These are phyloP conservation scores for Melanomma pulvis-pyrius DNA, from an alignment of 495 filamentous ascomycete genomes.

Conservation along the genomic window DNA sequence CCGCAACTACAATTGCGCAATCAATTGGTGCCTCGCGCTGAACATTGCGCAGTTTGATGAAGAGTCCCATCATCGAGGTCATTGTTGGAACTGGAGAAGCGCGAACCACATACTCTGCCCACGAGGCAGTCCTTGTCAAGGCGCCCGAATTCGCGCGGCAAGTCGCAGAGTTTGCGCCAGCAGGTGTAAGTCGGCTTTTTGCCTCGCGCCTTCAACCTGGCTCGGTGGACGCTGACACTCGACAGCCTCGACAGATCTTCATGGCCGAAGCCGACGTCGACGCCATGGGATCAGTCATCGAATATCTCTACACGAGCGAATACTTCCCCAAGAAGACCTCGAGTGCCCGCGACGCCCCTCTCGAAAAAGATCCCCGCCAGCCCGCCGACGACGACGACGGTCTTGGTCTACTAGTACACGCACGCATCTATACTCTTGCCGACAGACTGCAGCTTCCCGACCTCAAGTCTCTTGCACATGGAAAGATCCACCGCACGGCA, in stretches of 20 bases:
- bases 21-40: background rate
- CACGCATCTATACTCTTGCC: constrained; percentile 84
- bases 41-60: constrained; percentile 58
- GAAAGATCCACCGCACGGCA: constrained; percentile 87
- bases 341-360: constrained; percentile 50
- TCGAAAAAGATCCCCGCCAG: constrained; percentile 61
- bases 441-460: constrained; percentile 72
- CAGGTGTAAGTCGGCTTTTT: constrained; percentile 38
- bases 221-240: background rate
- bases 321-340: constrained; percentile 74
- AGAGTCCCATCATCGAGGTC: constrained; percentile 77
- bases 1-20: constrained; percentile 13
- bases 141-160: constrained; percentile 74
- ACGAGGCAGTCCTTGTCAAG: constrained; percentile 72
- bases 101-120: constrained; percentile 69
- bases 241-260: constrained; percentile 64
- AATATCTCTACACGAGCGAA: constrained; percentile 90
- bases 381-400: constrained; percentile 70
- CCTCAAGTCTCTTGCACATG: constrained; percentile 77
- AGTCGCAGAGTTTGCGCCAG: constrained; percentile 58
- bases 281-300: constrained; percentile 82
- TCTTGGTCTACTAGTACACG: constrained; percentile 79
- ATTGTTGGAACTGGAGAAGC: constrained; percentile 66
- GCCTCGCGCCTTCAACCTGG: background rate
- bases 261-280: constrained; percentile 74